These are phyloP conservation scores for Pythium brachiatum DNA, from an alignment of 352 stramenopile species.

Conservation along the genomic window DNA sequence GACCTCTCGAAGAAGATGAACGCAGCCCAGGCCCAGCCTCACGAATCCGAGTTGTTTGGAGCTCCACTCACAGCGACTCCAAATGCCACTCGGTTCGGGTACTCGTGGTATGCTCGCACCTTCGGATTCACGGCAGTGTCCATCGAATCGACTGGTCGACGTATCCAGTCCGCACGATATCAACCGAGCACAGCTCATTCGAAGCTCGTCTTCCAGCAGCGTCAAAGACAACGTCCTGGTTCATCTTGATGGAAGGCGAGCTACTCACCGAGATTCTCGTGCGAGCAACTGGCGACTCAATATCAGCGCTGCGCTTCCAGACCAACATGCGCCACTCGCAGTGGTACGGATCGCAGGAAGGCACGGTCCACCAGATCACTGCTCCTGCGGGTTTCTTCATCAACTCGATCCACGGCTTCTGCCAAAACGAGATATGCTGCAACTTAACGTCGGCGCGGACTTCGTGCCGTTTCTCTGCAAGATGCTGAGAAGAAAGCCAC, in stretches of 20 bases:
- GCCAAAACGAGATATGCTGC: background rate
- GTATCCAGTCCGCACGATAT: background rate
- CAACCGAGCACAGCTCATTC: background rate
- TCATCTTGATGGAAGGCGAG: slow-evolving; percentile 4
- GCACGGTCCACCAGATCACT: background rate
- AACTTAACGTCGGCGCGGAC: slow-evolving; percentile 6
- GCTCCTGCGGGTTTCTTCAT: slow-evolving; percentile 3
- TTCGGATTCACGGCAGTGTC: background rate
- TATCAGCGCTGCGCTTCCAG: background rate
- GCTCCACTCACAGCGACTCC: background rate
- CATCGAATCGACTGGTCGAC: background rate
- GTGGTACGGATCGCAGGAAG: background rate
- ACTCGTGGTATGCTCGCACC: background rate
- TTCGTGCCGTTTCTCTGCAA: background rate
- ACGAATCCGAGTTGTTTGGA: background rate
- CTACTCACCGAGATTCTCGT: background rate
- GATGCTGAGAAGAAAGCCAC: background rate
- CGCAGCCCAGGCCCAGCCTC: too few relatives aligned
- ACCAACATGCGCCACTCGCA: slow-evolving; percentile 7
- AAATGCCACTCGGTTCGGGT: background rate
- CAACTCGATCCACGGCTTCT: slow-evolving; percentile 3
- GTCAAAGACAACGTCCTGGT: background rate
- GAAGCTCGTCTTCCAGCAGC: background rate
- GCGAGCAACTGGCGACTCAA: background rate
- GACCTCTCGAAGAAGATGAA: background rate